Evolutionary conservation across 345 rosid genomes (phyloP).

Genomic region (Camelina sativa): DNA sequence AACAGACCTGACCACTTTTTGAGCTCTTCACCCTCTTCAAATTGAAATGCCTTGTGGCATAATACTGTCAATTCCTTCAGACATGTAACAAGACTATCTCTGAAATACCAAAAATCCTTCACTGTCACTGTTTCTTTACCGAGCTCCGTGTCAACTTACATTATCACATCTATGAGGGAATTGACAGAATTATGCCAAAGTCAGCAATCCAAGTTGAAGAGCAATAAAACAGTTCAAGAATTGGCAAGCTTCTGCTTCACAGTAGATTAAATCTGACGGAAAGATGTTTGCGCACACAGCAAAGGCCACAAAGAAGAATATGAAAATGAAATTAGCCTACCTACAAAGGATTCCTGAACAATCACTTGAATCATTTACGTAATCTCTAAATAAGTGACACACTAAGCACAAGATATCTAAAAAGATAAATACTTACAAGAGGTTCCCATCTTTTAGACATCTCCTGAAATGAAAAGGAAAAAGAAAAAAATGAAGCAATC

Average conservation of each 20-base stretch:
- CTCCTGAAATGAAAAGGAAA: conserved; percentile 54
- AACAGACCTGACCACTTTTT: conserved; percentile 15
- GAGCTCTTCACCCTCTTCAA: conserved; percentile 17
- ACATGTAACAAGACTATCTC: conserved; percentile 20
- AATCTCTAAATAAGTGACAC: conserved; percentile 17
- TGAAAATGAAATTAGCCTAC: neutral
- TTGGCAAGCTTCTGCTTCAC: conserved; percentile 1
- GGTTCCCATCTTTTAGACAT: conserved; percentile 78
- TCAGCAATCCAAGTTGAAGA: conserved; percentile 22
- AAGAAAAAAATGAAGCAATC: conserved; percentile 32
- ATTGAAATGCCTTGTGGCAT: conserved; percentile 18
- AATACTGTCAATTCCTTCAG: conserved; percentile 28
- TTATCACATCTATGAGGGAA: conserved; percentile 17
- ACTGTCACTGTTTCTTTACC: neutral
- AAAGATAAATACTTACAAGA: conserved; percentile 63
- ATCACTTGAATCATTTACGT: neutral
- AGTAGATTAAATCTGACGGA: neutral
- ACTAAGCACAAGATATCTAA: neutral
- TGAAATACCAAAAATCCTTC: neutral
- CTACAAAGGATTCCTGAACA: neutral
- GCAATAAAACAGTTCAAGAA: conserved; percentile 3
- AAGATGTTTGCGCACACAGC: neutral
- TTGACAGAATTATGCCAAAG: conserved; percentile 33
- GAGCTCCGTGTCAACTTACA: conserved; percentile 3
- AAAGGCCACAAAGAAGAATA: neutral